A percentile compares a stretch with the other conserved stretches of the same genome.
phyloP scores from a whole-genome alignment of 805 yeast species.

The Metschnikowia arizonensis region DNA sequence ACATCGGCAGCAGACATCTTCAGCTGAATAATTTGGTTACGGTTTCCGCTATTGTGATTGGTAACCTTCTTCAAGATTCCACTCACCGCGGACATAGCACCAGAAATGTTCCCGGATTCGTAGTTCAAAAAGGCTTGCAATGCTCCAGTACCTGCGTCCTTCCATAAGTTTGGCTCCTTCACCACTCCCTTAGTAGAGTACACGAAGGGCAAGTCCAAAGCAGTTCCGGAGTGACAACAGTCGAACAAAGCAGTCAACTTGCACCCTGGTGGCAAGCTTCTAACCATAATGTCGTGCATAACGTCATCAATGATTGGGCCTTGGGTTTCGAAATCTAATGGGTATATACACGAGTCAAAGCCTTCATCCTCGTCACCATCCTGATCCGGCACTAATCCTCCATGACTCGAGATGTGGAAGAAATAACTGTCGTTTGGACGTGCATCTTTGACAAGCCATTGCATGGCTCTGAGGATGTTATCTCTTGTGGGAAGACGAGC shows the following conservation, averaged over 20 bases:
- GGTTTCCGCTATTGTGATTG: conserved; percentile 17
- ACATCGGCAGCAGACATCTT: conserved; percentile 77
- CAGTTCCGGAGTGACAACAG: conserved; percentile 85
- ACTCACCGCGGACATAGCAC: conserved; percentile 34
- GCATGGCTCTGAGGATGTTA: conserved; percentile 75
- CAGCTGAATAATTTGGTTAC: conserved; percentile 37
- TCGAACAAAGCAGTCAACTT: conserved; percentile 78
- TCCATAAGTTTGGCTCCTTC: conserved; percentile 75
- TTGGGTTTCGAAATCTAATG: conserved; percentile 61
- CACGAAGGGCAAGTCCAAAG: conserved; percentile 70
- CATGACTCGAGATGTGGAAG: conserved; percentile 86
- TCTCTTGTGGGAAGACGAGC: conserved; percentile 56
- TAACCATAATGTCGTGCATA: conserved; percentile 68
- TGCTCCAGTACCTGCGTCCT: conserved; percentile 69
- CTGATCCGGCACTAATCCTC: conserved; percentile 65
- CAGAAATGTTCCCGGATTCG: conserved; percentile 32
- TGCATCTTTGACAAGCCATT: conserved; percentile 74
- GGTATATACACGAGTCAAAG: conserved; percentile 67
- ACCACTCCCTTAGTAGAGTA: conserved; percentile 81
- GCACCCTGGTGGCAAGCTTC: conserved; percentile 66
- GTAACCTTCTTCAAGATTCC: conserved; percentile 33
- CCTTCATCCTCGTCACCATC: conserved; percentile 78
- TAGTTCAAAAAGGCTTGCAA: conserved; percentile 29
- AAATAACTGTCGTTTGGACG: conserved; percentile 72
- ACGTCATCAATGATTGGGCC: conserved; percentile 74